Evolutionary conservation across 1,139 yeast genomes (phyloP), one percentile per base, ranked within the genome.

Genomic region (Debaryomycetaceae sp.): DNA sequence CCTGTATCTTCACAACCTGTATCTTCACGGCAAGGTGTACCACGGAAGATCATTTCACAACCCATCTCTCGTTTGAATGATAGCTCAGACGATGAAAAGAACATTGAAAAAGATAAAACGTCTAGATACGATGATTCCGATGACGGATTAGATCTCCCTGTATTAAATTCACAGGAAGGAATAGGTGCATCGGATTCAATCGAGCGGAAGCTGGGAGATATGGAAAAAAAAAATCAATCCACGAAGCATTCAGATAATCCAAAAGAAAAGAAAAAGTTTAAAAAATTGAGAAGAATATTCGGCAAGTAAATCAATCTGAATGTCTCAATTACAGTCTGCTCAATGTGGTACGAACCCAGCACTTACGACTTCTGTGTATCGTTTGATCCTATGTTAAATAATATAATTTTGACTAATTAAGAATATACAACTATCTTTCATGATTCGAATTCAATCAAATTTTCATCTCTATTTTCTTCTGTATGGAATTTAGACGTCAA

Each of bases 221-320:
- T 5, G 23, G 20, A 3, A 14, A 23, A 20, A n/a, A 29, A 9
- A 29, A 36, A 34, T 13, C 29, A 14, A 13, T 14, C 22, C 11
- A 31, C 14, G 20, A 22, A 13, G 20, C 23, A 20, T 29, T 14
- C 13, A 5, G 24, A 38, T 23, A 37, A 47, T 5, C 60, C 55
- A 14, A 66, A 66, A 44, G 78, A 78, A 53, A 80, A 80, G 65
- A 71, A 68, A 50, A 65, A 75, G 20, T 74, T 81, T 51, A 78
- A 81, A 23, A 81, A 80, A 56, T 67, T 84, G 45, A 80, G 81
- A 56, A 83, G 80, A 57, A 58, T 84, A 39, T 84, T 84, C 59
- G 86, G 87, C 4, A 74, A 75, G 55, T 39, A 33, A 39, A 6
- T 24, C 11, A 13, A 20, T 17, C n/a, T 22, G 6, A 22, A 35